A percentile compares a stretch with the other conserved stretches of the same genome.
These are phyloP conservation scores for Capsicum baccatum DNA, from an alignment of 257 asterid species.

Conservation along the genomic window DNA sequence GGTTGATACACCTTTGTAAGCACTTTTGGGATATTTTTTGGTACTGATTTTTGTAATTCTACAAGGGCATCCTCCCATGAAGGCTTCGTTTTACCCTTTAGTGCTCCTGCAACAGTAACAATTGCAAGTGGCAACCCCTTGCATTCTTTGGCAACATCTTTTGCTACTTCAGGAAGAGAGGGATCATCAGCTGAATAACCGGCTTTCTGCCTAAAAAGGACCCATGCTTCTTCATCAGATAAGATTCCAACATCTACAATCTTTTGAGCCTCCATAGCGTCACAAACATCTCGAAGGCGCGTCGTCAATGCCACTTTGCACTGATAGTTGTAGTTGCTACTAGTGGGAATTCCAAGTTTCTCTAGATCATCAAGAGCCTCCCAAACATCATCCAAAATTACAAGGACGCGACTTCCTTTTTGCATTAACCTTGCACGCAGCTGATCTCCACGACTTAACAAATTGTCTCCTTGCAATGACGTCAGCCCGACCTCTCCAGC, in stretches of 20 bases:
- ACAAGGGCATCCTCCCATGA: constrained; percentile 25
- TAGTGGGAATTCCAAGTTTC: constrained; percentile 27
- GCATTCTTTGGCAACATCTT: constrained; percentile 24
- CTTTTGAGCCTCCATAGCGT: constrained; percentile 13
- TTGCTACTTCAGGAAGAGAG: neutral
- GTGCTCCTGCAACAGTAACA: constrained; percentile 16
- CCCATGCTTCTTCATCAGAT: constrained; percentile 10
- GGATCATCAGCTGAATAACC: neutral
- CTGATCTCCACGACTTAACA: neutral
- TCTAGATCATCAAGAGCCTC: neutral
- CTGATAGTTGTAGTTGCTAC: neutral
- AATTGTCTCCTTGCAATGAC: neutral
- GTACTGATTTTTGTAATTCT: neutral
- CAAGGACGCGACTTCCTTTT: neutral
- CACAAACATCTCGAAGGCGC: neutral
- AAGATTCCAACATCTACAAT: neutral
- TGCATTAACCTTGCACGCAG: constrained; percentile 4
- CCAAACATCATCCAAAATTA: constrained; percentile 33
- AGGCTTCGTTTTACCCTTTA: neutral
- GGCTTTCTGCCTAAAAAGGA: constrained; percentile 10
- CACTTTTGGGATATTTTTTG: constrained; percentile 19
- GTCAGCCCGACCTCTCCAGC: neutral
- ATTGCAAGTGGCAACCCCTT: constrained; percentile 36
- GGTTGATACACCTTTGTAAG: constrained; percentile 16
- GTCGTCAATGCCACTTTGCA: constrained; percentile 28